Conservation (phyloP, 768 basidiomycete genomes). For the Termitomyces sp. region DNA sequence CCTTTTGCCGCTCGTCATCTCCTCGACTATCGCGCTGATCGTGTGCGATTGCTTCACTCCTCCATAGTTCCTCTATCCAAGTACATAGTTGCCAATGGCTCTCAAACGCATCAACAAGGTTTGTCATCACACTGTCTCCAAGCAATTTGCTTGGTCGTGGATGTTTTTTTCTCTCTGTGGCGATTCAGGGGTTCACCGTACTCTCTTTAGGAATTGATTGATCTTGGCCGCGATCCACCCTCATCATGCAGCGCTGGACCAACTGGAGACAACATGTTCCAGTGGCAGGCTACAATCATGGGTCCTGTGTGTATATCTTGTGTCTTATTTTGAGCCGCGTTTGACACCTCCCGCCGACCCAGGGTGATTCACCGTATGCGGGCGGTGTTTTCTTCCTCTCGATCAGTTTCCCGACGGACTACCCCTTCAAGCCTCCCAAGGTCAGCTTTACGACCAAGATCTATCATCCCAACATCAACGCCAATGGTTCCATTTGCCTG, state of each 20-base stretch:
- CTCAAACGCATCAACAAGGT: conserved; percentile 99
- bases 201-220: conserved; percentile 82
- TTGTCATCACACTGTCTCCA: conserved; percentile 6
- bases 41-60: conserved; percentile 34
- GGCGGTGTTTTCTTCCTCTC: conserved; percentile 99
- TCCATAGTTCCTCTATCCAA: conserved; percentile 25
- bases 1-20: conserved; percentile 16
- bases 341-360: conserved; percentile 15
- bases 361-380: conserved; percentile 97
- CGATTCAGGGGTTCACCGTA: conserved; percentile 17
- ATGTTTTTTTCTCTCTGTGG: conserved; percentile 1
- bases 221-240: conserved; percentile 99
- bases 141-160: conserved; percentile 9
- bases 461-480: conserved; percentile 99
- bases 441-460: conserved; percentile 99
- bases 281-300: conserved; percentile 99
- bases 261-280: conserved; percentile 96
- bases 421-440: conserved; percentile 99
- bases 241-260: conserved; percentile 99
- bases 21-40: conserved; percentile 31
- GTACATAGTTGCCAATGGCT: conserved; percentile 59
- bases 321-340: conserved; percentile 18
- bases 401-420: conserved; percentile 93
- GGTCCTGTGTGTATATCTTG: conserved; percentile 72
- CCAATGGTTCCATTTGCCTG: conserved; percentile 97